A percentile compares a stretch with the other conserved stretches of the same genome.
Conservation (phyloP, 2,329 filamentous ascomycete genomes). For the Cladosporium sp. region DNA sequence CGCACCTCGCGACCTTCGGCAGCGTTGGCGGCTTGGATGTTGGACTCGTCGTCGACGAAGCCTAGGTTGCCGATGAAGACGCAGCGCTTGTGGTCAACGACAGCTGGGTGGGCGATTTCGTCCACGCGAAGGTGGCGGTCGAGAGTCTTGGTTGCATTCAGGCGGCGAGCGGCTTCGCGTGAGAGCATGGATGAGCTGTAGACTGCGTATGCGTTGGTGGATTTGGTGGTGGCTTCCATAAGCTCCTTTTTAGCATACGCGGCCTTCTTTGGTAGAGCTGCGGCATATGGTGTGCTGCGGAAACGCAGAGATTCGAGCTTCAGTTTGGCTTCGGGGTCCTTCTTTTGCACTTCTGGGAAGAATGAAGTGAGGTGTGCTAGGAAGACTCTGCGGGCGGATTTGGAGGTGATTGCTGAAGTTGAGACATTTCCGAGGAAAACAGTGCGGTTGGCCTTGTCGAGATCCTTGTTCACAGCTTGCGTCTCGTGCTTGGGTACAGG, state of each 20-base stretch:
- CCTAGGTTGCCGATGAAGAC: conserved; percentile 95
- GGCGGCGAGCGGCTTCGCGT: conserved; percentile 66
- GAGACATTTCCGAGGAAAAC: conserved; percentile 93
- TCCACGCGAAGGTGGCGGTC: conserved; percentile 88
- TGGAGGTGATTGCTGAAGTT: conserved; percentile 74
- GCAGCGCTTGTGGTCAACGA: conserved; percentile 79
- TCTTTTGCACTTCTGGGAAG: conserved; percentile 48
- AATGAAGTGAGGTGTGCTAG: conserved; percentile 74
- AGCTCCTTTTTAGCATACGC: conserved; percentile 86
- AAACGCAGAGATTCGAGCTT: conserved; percentile 90
- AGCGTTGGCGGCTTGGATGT: conserved; percentile 57
- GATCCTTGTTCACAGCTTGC: conserved; percentile 48
- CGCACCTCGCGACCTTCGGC: conserved; percentile 57
- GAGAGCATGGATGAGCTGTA: conserved; percentile 74
- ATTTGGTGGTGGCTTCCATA: conserved; percentile 86
- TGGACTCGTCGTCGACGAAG: conserved; percentile 88
- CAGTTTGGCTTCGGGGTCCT: conserved; percentile 41
- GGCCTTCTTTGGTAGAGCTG: conserved; percentile 84
- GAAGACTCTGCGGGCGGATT: conserved; percentile 72
- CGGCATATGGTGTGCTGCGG: conserved; percentile 83
- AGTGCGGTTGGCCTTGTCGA: conserved; percentile 84
- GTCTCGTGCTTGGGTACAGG: conserved; percentile 56
- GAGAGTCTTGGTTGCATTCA: conserved; percentile 82
- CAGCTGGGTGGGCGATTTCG: conserved; percentile 79
- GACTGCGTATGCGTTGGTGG: conserved; percentile 90